A percentile compares a stretch with the other conserved stretches of the same genome.
Conservation (phyloP, 225 moss, liverwort and hornwort genomes). For the Asterella californica region DNA sequence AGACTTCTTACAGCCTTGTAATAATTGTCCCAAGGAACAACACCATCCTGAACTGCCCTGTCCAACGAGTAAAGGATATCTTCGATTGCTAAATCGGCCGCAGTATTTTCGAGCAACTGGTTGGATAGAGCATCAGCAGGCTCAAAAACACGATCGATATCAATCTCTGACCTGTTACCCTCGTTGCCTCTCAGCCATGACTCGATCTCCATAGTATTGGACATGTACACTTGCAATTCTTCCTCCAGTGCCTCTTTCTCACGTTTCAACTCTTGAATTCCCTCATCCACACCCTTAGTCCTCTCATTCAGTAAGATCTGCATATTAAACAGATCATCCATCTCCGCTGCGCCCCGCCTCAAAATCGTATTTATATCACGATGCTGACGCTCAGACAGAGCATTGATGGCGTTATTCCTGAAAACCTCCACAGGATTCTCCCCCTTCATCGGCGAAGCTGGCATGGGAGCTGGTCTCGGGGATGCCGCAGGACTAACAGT, state of each 20-base stretch:
- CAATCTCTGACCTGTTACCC: conserved; percentile 37
- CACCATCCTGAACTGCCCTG: conserved; percentile 88
- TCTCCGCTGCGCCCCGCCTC: conserved; percentile 54
- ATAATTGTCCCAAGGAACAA: conserved; percentile 72
- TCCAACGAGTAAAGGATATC: conserved; percentile 82
- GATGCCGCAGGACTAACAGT: conserved; percentile 28
- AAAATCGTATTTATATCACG: conserved; percentile 54
- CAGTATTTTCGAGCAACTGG: conserved; percentile 76
- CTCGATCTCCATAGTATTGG: conserved; percentile 70
- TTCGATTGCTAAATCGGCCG: conserved; percentile 89
- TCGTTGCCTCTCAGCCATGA: conserved; percentile 72
- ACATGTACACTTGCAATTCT: conserved; percentile 70
- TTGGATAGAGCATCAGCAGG: conserved; percentile 67
- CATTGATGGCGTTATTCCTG: conserved; percentile 47
- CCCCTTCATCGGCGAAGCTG: conserved; percentile 34
- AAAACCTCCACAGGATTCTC: conserved; percentile 69
- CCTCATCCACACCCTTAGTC: conserved; percentile 58
- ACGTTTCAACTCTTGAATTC: conserved; percentile 60
- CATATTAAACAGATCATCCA: conserved; percentile 73
- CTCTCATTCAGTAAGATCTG: conserved; percentile 72
- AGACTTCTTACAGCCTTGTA: conserved; percentile 83
- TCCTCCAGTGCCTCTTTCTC: conserved; percentile 81
- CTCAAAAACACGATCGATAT: conserved; percentile 73
- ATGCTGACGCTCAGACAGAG: conserved; percentile 53
- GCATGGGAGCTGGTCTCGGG: conserved; percentile 14